phyloP scores from a whole-genome alignment of 192 early-diverging fungal genomes.

The Coemansia sp. region DNA sequence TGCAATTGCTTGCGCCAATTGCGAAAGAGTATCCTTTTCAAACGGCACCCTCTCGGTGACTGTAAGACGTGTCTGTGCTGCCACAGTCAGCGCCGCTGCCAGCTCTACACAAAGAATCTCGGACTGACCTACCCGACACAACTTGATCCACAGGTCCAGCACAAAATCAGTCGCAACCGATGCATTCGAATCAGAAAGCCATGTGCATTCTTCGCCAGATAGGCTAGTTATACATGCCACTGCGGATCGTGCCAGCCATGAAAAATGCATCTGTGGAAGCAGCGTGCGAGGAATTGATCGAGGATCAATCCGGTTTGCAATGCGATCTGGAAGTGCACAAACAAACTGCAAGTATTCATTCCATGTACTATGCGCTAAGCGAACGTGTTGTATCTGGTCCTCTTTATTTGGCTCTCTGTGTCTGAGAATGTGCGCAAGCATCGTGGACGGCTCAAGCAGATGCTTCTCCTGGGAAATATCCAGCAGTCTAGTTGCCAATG shows the following conservation, averaged over 20 bases:
- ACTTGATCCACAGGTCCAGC: constrained; percentile 31
- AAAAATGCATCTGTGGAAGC: constrained; percentile 24
- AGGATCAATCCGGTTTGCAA: constrained; percentile 34
- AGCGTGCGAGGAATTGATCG: constrained; percentile 23
- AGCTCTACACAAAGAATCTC: constrained; percentile 23
- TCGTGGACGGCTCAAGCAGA: not conserved
- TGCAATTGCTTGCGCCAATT: not conserved
- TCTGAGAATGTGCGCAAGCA: not conserved
- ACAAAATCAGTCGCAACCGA: not conserved
- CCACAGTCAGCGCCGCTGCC: constrained; percentile 18
- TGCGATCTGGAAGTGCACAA: constrained; percentile 36
- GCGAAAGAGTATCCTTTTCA: not conserved
- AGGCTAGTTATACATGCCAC: constrained; percentile 1
- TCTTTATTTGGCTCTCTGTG: not conserved
- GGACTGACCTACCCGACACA: constrained; percentile 39
- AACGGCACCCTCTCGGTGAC: not conserved
- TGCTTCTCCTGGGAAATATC: too few species aligned
- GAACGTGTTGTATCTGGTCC: too few species aligned
- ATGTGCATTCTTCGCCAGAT: not conserved
- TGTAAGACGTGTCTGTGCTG: not conserved
- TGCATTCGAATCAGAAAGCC: not conserved
- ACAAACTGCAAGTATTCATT: constrained; percentile 24
- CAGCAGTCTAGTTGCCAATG: constrained; percentile 13
- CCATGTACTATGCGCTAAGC: constrained; percentile 13
- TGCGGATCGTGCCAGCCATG: constrained; percentile 15